phyloP scores from a whole-genome alignment of 192 early-diverging fungal species.

The Blastocladiella britannica region DNA sequence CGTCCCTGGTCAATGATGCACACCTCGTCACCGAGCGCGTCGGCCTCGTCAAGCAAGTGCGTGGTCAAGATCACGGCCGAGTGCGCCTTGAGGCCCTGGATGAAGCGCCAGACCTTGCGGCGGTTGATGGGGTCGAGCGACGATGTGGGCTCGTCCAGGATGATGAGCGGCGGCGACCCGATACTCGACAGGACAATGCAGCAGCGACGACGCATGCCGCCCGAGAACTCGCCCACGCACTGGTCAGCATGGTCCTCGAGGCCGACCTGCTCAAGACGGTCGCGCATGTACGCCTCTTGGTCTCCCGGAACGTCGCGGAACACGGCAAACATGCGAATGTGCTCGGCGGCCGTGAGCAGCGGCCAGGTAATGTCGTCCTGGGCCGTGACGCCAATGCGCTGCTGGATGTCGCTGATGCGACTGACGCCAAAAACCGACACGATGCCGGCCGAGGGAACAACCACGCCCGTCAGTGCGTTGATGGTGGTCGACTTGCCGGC shows the following conservation, averaged over 20 bases:
- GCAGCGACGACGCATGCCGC: not conserved
- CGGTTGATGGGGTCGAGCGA: constrained; percentile 3
- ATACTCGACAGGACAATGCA: constrained; percentile 3
- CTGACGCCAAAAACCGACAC: not conserved
- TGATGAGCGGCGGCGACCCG: not conserved
- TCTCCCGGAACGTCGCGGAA: not conserved
- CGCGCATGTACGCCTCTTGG: not conserved
- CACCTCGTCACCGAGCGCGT: constrained; percentile 15
- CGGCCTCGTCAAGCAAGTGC: constrained; percentile 29
- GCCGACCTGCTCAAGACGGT: not conserved
- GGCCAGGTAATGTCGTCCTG: not conserved
- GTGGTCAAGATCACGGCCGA: not conserved
- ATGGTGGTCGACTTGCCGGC: not conserved
- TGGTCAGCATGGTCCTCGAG: not conserved
- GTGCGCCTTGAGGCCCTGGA: not conserved
- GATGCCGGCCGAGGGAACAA: not conserved
- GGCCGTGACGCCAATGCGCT: not conserved
- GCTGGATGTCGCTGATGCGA: not conserved
- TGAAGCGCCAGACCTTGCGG: constrained; percentile 2
- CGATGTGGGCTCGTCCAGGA: constrained; percentile 3
- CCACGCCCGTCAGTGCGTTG: not conserved
- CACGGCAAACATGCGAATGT: not conserved
- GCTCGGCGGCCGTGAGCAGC: not conserved
- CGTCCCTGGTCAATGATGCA: not conserved
- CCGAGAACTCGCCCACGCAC: not conserved